Base-by-base conservation (phyloP, 768 basidiomycete genomes). In the Pleurotus citrinopileatus region DNA sequence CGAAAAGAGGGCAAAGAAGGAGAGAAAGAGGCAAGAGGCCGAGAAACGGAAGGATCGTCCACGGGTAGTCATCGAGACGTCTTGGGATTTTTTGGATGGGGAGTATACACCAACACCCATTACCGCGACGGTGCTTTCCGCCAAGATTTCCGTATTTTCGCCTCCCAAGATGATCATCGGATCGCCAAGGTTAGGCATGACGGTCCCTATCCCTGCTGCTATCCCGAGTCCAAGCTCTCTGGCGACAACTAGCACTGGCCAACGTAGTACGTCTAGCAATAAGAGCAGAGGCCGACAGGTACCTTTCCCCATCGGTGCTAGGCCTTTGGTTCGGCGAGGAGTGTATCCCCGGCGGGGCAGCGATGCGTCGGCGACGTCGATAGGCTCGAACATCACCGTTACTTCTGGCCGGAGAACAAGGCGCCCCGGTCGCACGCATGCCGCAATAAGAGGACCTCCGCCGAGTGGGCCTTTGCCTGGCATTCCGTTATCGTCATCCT, bases 1-100 rank as follows among this genome's bases (percentile, higher is more conserved):
- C 2, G 37, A 50, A 20, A 40, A 56, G 40, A 56, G 47, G 57
- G 34, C 51, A 26, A 53, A 47, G 42, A 57, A 36, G 29, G 56
- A 50, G 55, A 42, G 25, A 40, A 23, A 44, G 27, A 56, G 46
- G 19, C 27, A 22, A 28, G 42, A 55, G 25, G 40, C 34, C 28
- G 56, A 50, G 55, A 36, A 36, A 40, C 17, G 37, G 27, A 56
- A 34, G 20, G 36, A 20, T 25, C 17, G 42, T 59, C 45, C 45
- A 3, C 23, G 48, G 10, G 48, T 36, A n/a, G 48, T 37, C 7
- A 36, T 51, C 23, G 48, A 51, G 6, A 51, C 48, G 20, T 51
- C 48, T 19, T 51, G 48, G 48, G 48, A 51, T 22, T 51, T 51
- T 22, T 23, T 51, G 8, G 48, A 51, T 19, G 45, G 45, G 22